These are phyloP conservation scores for Fraxinus angustifolia DNA, from an alignment of 305 asterid species.

Conservation along the genomic window DNA sequence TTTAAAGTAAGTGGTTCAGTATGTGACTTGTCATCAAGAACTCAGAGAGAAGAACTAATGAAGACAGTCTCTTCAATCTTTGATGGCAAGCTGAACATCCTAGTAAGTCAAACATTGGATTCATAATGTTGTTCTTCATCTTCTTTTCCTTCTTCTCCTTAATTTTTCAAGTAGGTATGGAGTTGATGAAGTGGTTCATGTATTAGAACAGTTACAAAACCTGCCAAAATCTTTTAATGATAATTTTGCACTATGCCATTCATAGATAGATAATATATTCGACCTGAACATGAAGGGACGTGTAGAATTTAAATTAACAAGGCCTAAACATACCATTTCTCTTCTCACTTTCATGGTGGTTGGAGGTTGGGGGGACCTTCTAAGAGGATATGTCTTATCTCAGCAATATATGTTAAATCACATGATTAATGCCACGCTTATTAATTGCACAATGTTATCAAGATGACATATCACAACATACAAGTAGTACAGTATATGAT, in stretches of 20 bases:
- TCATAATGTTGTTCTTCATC: neutral
- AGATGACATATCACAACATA: neutral
- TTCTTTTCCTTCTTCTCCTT: neutral
- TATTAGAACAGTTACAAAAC: too few relatives aligned
- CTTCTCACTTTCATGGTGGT: neutral
- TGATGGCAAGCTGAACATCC: constrained; percentile 61
- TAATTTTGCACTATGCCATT: neutral
- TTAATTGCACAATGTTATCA: neutral
- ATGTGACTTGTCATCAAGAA: constrained; percentile 48
- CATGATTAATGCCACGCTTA: neutral
- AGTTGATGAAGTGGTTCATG: neutral
- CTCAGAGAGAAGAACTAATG: constrained; percentile 48
- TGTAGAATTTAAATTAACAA: neutral
- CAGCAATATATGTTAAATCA: neutral
- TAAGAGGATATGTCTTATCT: neutral
- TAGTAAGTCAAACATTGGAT: constrained; percentile 39
- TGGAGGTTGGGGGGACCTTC: neutral
- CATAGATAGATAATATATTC: neutral
- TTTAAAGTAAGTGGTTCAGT: constrained; percentile 50
- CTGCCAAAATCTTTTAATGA: neutral
- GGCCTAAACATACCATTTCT: neutral
- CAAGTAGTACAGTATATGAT: neutral
- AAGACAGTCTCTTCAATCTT: constrained; percentile 40
- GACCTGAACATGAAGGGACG: neutral
- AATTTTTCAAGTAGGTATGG: neutral